These are phyloP conservation scores for Cordyceps sp. DNA, from an alignment of 2,329 filamentous ascomycete genomes.

Conservation along the genomic window DNA sequence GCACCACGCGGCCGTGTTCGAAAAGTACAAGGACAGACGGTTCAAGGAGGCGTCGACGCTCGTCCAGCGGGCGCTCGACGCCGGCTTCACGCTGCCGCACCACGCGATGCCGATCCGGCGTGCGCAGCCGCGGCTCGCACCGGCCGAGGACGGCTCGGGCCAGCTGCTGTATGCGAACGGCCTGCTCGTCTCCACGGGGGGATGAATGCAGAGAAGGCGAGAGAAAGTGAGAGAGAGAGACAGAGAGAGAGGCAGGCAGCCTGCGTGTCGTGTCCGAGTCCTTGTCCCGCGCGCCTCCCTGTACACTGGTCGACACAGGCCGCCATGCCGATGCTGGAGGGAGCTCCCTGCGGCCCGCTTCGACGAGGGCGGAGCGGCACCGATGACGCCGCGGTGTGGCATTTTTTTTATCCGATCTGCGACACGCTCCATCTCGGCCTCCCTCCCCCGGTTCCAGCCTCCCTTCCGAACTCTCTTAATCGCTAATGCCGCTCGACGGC, in stretches of 20 bases:
- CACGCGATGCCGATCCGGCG: constrained; percentile 20
- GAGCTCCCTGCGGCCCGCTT: no score
- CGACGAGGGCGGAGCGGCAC: no score
- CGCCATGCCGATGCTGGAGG: no score
- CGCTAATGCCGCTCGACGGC: no score
- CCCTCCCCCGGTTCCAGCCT: not conserved
- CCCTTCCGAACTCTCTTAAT: constrained; percentile 3
- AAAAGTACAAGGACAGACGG: constrained; percentile 79
- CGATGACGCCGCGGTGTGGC: no score
- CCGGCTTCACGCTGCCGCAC: constrained; percentile 36
- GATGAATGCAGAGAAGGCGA: constrained; percentile 6
- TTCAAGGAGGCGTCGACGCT: constrained; percentile 75
- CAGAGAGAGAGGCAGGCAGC: no score
- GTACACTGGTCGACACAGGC: no score
- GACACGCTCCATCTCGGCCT: not conserved
- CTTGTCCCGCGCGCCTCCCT: not conserved
- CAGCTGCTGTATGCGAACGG: constrained; percentile 9
- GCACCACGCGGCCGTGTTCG: constrained; percentile 76
- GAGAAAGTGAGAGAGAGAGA: no score
- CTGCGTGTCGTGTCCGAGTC: not conserved
- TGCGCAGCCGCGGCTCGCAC: constrained; percentile 6
- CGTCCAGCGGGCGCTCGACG: constrained; percentile 57
- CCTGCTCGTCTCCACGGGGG: constrained; percentile 15
- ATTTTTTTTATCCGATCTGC: no score
- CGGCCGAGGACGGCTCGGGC: constrained; percentile 9